Conservation (phyloP, 495 filamentous ascomycete species). For the Xylaria telfairii region DNA sequence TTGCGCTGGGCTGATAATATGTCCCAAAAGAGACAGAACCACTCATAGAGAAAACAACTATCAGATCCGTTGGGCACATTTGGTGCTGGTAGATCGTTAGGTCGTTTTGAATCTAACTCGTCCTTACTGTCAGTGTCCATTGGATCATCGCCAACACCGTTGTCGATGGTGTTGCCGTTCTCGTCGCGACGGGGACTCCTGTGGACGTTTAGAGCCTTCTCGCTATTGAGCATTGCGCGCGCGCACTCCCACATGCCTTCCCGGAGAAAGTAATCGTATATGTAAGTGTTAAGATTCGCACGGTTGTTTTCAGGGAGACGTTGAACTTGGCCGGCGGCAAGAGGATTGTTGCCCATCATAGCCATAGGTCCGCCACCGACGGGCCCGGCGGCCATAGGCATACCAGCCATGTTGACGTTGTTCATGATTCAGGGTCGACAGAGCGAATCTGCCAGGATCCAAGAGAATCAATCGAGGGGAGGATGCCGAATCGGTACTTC, state of each 20-base stretch:
- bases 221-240: constrained; percentile 70
- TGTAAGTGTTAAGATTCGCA: constrained; percentile 83
- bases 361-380: constrained; percentile 65
- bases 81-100: constrained; percentile 79
- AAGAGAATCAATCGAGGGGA: constrained; percentile 33
- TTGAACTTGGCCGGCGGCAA: constrained; percentile 47
- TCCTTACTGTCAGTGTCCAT: constrained; percentile 88
- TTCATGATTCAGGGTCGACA: constrained; percentile 63
- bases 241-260: constrained; percentile 82
- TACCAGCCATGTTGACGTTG: constrained; percentile 70
- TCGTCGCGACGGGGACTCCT: constrained; percentile 66
- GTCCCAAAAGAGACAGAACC: constrained; percentile 98
- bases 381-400: constrained; percentile 69
- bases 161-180: constrained; percentile 63
- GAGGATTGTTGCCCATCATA: constrained; percentile 73
- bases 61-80: constrained; percentile 67
- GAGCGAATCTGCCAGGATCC: constrained; percentile 37
- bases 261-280: constrained; percentile 94
- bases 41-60: constrained; percentile 86
- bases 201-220: constrained; percentile 60
- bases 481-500: constrained; percentile 19
- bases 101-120: constrained; percentile 70
- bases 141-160: constrained; percentile 77
- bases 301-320: constrained; percentile 48
- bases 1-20: constrained; percentile 81